phyloP scores from a whole-genome alignment of 768 basidiomycete genomes.

The Xerocomellus chrysenteron region DNA sequence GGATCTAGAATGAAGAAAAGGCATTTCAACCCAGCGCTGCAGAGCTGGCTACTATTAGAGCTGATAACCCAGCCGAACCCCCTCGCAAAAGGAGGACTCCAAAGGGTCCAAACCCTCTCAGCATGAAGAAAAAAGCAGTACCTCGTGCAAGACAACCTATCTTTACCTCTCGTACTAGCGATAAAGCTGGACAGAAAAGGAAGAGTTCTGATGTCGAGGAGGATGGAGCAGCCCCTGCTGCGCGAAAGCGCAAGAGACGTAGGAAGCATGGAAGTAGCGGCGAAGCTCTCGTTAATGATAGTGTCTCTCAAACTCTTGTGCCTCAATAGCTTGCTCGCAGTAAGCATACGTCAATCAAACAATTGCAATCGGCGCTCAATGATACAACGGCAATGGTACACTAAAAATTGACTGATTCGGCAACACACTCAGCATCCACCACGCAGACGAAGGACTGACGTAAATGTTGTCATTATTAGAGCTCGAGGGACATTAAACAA shows the following conservation, averaged over 20 bases:
- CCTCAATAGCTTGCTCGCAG: not conserved
- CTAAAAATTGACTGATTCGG: not conserved
- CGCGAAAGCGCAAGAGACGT: slow-evolving; percentile 27
- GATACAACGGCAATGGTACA: slow-evolving; percentile 4
- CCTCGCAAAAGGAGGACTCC: slow-evolving; percentile 65
- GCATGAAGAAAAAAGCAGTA: slow-evolving; percentile 81
- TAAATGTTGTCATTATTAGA: not conserved
- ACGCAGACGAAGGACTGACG: slow-evolving; percentile 69
- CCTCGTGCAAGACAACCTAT: not conserved
- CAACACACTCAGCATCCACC: slow-evolving; percentile 56
- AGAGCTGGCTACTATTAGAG: slow-evolving; percentile 46
- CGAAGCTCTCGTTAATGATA: not conserved
- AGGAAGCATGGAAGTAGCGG: slow-evolving; percentile 4
- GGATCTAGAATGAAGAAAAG: slow-evolving; percentile 61
- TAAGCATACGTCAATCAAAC: not conserved
- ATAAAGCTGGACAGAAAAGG: slow-evolving; percentile 20
- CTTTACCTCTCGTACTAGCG: not conserved
- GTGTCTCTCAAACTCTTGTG: not conserved
- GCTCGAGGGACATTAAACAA: not conserved
- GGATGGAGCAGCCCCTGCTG: rapidly evolving
- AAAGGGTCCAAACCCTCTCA: slow-evolving; percentile 90
- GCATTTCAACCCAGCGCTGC: slow-evolving; percentile 50
- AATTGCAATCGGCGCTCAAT: not conserved
- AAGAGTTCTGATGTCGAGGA: slow-evolving; percentile 1
- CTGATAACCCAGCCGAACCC: slow-evolving; percentile 32